Evolutionary conservation across 1,139 yeast genomes (phyloP).

Genomic region (Trichomonascaceae sp.): DNA sequence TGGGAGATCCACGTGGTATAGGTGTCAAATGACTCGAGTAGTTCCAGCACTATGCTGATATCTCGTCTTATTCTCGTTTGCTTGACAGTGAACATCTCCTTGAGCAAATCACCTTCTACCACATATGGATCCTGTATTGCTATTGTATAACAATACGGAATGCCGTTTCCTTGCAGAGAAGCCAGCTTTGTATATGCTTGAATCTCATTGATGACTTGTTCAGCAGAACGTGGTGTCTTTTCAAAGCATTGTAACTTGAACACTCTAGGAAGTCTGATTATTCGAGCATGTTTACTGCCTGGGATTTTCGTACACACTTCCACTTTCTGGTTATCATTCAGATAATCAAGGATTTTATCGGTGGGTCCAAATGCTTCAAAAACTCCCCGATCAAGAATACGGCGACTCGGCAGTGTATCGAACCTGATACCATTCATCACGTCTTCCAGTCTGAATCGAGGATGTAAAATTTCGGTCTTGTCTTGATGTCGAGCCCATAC

Average conservation of each 20-base stretch:
- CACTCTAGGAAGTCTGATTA: background rate
- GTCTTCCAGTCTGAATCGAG: background rate
- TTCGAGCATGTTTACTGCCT: constrained; percentile 3
- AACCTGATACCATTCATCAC: background rate
- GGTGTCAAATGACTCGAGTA: constrained; percentile 11
- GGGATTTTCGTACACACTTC: background rate
- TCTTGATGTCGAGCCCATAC: background rate
- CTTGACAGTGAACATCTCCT: background rate
- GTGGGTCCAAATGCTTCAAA: background rate
- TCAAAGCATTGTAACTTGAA: constrained; percentile 9
- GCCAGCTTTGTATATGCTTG: constrained; percentile 13
- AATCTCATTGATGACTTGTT: constrained; percentile 7
- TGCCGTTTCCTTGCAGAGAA: constrained; percentile 17
- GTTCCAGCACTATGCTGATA: constrained; percentile 17
- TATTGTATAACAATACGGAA: constrained; percentile 17
- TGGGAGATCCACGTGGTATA: constrained; percentile 15
- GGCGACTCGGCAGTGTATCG: background rate
- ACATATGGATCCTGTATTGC: constrained; percentile 18
- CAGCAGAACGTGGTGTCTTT: constrained; percentile 8
- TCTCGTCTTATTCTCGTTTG: constrained; percentile 7
- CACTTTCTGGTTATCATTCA: constrained; percentile 5
- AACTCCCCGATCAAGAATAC: constrained; percentile 3
- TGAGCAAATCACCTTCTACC: constrained; percentile 5
- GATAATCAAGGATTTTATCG: constrained; percentile 5
- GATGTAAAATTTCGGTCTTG: background rate